phyloP scores from a whole-genome alignment of 805 yeast genomes.

The Candida endomychidarum region DNA sequence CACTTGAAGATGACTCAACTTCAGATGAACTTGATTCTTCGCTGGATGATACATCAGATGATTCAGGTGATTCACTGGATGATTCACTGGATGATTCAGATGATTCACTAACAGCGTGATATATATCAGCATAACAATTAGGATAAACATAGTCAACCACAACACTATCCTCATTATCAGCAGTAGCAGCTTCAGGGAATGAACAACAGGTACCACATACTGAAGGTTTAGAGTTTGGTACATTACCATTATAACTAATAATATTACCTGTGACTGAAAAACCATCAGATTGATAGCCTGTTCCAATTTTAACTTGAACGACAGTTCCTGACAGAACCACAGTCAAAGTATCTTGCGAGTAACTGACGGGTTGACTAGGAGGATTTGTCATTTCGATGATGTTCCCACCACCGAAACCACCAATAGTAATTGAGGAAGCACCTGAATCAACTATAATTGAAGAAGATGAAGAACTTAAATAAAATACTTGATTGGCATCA shows the following conservation, averaged over 20 bases:
- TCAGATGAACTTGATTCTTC: constrained; percentile 2
- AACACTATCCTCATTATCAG: constrained; percentile 12
- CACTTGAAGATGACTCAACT: constrained; percentile 34
- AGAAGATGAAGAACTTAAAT: constrained; percentile 19
- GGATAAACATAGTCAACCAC: background rate
- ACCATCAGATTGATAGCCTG: constrained; percentile 2
- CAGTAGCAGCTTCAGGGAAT: constrained; percentile 17
- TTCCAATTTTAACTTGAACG: constrained; percentile 7
- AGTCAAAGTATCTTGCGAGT: background rate
- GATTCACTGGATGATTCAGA: constrained; percentile 1
- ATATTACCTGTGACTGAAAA: constrained; percentile 14
- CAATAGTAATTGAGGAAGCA: constrained; percentile 13
- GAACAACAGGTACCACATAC: constrained; percentile 17
- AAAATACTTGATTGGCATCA: constrained; percentile 17
- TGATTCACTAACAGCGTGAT: constrained; percentile 7
- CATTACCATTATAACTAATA: constrained; percentile 3
- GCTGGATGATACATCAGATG: constrained; percentile 6
- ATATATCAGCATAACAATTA: background rate
- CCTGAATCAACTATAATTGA: constrained; percentile 16
- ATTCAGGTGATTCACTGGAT: background rate
- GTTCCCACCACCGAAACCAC: background rate
- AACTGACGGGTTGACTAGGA: too few relatives aligned
- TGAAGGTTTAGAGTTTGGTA: constrained; percentile 12
- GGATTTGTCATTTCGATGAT: background rate
- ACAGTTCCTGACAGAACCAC: background rate